Evolutionary conservation across 768 basidiomycete species (phyloP).

Genomic region (Lactarius akahatsu): DNA sequence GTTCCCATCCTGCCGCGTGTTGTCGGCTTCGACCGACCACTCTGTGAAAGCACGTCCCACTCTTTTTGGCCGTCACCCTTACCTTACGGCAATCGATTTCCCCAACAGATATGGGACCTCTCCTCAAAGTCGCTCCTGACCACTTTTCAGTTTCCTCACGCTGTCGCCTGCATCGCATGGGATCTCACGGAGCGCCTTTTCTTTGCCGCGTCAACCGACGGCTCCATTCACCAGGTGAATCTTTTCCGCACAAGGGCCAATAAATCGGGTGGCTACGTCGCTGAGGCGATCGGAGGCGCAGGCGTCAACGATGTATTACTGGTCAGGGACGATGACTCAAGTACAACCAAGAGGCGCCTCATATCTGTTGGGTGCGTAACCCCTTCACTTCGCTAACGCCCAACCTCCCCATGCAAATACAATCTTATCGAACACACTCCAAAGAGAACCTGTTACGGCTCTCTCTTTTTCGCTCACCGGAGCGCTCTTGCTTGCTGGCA

Average conservation of each 20-base stretch:
- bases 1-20: slow-evolving; percentile 72
- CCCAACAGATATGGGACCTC: slow-evolving; percentile 74
- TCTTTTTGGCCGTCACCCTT: slow-evolving; percentile 2
- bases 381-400: slow-evolving; percentile 13
- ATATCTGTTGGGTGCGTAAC: slow-evolving; percentile 65
- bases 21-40: slow-evolving; percentile 85
- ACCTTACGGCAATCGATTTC: slow-evolving; percentile 13
- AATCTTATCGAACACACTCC: slow-evolving; percentile 11
- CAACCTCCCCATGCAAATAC: not conserved
- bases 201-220: slow-evolving; percentile 78
- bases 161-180: slow-evolving; percentile 68
- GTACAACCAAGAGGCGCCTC: slow-evolving; percentile 53
- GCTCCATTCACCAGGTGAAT: slow-evolving; percentile 77
- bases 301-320: slow-evolving; percentile 70
- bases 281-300: slow-evolving; percentile 74
- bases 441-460: slow-evolving; percentile 69
- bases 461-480: slow-evolving; percentile 77
- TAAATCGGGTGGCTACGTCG: slow-evolving; percentile 48
- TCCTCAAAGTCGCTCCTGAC: slow-evolving; percentile 72
- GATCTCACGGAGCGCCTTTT: slow-evolving; percentile 86
- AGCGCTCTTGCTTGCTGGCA: slow-evolving; percentile 80
- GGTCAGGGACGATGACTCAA: slow-evolving; percentile 53
- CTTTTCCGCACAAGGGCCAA: slow-evolving; percentile 64
- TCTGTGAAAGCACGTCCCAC: slow-evolving; percentile 73
- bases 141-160: slow-evolving; percentile 83